Evolutionary conservation across 179 eudicot genomes (phyloP), one percentile per base, ranked within the genome.

Genomic region (Camellia oleifera): DNA sequence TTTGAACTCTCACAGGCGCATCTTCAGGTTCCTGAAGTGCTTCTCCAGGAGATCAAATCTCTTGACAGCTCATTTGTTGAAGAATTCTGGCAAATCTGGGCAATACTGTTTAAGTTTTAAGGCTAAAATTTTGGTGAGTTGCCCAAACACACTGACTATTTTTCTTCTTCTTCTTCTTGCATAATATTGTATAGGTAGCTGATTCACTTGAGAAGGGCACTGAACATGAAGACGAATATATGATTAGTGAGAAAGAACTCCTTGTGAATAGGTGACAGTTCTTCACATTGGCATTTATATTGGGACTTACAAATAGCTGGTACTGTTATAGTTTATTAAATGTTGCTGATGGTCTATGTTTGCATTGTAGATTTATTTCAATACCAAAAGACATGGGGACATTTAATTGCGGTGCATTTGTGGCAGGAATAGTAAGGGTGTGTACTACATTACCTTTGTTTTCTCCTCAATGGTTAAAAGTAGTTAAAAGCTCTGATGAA

Each of bases 161-260:
- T 52, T 23, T 23, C 26, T 23, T 23, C 26, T 20, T 45, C 53
- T 48, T 20, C 67, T 26, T 32, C 62, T 8, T 80, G 14, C 15
- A 20, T 62, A 17, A 50, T 44, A 54, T 52, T 54, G 67, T 83
- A 64, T 79, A 96, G 99, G 98, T 96, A 81, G 99, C 99, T 82
- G 99, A 96, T 85, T 96, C 99, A 58, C 97, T 96, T 69, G 99
- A 96, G 84, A 96, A 96, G 91, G 98, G 99, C 50, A 96, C 99
- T 73, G 99, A 96, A 78, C 99, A 96, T 82, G 99, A 96, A 84
- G 99, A 96, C 83, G 99, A 96, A 82, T 96, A 96, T 81, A 96
- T 96, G 99, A 96, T 96, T 56, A 94, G 98, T 76, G 99, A 94
- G 85, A 96, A 94, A 82, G 99, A 96, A 85, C 99, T 96, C 81